Percentiles rank a stretch among this genome's conserved stretches.
These are phyloP conservation scores for Toxoplasma gondii DNA, from an alignment of 169 alveolate genomes.

Conservation along the genomic window DNA sequence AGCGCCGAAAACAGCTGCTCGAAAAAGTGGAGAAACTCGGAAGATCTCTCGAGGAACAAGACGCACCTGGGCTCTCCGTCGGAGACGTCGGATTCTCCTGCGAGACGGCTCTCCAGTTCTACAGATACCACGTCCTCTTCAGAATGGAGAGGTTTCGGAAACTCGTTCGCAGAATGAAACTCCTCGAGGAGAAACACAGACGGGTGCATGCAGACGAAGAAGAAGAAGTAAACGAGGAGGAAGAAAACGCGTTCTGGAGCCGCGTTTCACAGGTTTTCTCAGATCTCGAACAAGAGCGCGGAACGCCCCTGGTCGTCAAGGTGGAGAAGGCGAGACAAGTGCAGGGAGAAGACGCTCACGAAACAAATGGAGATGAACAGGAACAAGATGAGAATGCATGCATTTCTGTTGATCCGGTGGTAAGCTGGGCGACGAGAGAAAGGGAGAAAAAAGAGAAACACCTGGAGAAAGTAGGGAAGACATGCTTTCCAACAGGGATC, in stretches of 20 bases:
- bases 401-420: background rate
- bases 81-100: constrained; percentile 69
- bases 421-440: background rate
- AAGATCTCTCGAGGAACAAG: constrained; percentile 12
- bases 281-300: background rate
- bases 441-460: background rate
- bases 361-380: background rate
- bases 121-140: constrained; percentile 49
- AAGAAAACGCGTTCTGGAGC: background rate
- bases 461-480: background rate
- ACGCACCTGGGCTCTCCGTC: constrained; percentile 22
- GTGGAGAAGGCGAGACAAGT: constrained; percentile 54
- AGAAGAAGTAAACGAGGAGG: background rate
- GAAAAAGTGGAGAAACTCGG: constrained; percentile 57
- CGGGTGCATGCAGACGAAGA: background rate
- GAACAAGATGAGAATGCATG: background rate
- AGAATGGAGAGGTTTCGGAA: constrained; percentile 44
- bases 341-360: background rate
- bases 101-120: constrained; percentile 69
- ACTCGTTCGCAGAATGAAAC: constrained; percentile 1
- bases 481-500: background rate
- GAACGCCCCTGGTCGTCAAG: constrained; percentile 50
- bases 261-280: background rate
- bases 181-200: constrained; percentile 32
- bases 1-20: constrained; percentile 55